These are phyloP conservation scores for Corynespora cassiicola DNA, from an alignment of 2,329 filamentous ascomycete genomes.

Conservation along the genomic window DNA sequence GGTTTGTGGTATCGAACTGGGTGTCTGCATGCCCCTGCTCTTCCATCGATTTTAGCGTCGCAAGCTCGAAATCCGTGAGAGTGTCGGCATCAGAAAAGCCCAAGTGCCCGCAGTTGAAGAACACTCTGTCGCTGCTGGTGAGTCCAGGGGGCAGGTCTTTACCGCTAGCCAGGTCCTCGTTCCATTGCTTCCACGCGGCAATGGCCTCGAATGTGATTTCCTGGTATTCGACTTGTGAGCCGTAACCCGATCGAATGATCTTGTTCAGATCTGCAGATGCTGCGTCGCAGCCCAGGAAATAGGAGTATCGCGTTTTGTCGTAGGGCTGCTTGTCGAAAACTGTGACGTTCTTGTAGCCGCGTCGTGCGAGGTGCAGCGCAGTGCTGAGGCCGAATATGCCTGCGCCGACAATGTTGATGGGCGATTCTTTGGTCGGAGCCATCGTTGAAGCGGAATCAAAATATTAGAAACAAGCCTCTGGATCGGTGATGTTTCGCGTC, in stretches of 20 bases:
- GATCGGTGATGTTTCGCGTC: too few relatives aligned
- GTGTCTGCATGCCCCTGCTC: slow-evolving; percentile 40
- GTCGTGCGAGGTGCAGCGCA: slow-evolving; percentile 4
- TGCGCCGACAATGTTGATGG: slow-evolving; percentile 9
- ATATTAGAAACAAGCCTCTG: too few relatives aligned
- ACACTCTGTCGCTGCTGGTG: background rate
- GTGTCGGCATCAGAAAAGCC: background rate
- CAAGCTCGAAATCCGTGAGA: slow-evolving; percentile 41
- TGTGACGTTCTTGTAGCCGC: slow-evolving; percentile 7
- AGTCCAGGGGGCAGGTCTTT: too few relatives aligned
- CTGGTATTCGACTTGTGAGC: slow-evolving; percentile 5
- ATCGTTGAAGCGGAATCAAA: too few relatives aligned
- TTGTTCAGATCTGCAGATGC: slow-evolving; percentile 11
- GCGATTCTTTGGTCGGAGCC: too few relatives aligned
- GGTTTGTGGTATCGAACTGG: slow-evolving; percentile 46
- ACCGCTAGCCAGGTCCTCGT: too few relatives aligned
- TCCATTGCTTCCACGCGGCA: slow-evolving; percentile 7
- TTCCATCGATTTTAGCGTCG: slow-evolving; percentile 46
- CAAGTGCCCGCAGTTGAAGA: slow-evolving; percentile 2
- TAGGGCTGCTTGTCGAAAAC: slow-evolving; percentile 10
- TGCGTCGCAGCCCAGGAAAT: slow-evolving; percentile 5
- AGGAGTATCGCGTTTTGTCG: background rate
- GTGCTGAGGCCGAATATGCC: slow-evolving; percentile 10
- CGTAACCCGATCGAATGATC: slow-evolving; percentile 9
- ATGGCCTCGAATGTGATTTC: slow-evolving; percentile 12